Evolutionary conservation across 129 eudicot genomes (phyloP).

Genomic region (Flaveria ramosissima): DNA sequence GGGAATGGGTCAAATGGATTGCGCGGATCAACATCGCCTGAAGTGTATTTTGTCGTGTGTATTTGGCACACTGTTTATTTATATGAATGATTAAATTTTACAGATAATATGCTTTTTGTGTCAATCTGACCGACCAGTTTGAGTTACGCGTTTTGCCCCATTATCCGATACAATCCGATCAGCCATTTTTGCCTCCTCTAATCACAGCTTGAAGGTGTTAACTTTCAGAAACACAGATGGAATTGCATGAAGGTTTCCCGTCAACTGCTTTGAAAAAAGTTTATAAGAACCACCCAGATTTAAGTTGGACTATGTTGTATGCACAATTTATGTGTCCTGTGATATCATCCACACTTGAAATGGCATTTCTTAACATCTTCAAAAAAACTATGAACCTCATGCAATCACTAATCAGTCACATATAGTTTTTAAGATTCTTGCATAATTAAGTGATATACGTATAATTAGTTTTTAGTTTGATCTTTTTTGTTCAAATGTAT

Average conservation of each 20-base stretch:
- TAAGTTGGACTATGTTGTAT: not conserved
- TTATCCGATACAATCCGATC: not conserved
- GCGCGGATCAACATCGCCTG: not conserved
- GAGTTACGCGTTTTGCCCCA: not conserved
- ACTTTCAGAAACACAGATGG: not conserved
- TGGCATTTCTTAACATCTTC: not conserved
- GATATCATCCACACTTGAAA: not conserved
- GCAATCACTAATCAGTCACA: not conserved
- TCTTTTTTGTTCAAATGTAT: slow-evolving; percentile 18
- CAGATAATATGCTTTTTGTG: not conserved
- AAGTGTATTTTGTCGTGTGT: not conserved
- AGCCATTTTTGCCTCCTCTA: not conserved
- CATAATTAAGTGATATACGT: not conserved
- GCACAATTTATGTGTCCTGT: not conserved
- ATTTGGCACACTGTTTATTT: not conserved
- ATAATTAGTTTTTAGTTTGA: not conserved
- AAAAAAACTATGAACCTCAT: not conserved
- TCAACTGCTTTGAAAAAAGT: not conserved
- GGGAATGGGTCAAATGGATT: not conserved
- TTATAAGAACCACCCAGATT: not conserved
- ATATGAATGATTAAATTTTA: not conserved
- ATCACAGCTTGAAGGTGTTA: not conserved
- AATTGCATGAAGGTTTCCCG: not conserved
- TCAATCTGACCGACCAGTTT: not conserved
- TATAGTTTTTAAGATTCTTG: slow-evolving; percentile 8